A percentile compares a stretch with the other conserved stretches of the same genome.
phyloP scores from a whole-genome alignment of 2,329 filamentous ascomycete species.

The Didymella lethalis region DNA sequence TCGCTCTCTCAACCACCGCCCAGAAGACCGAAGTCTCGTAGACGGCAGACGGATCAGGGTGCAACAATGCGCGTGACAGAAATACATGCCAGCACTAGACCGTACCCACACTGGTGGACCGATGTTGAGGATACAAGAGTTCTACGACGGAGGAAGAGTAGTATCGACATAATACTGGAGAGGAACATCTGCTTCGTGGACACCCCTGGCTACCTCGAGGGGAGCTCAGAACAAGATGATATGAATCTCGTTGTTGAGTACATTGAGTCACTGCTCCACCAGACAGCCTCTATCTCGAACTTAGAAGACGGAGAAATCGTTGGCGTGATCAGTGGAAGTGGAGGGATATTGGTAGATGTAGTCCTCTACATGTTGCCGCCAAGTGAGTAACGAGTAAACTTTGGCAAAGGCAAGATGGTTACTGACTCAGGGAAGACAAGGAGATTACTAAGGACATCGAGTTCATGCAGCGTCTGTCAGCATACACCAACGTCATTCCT shows the following conservation, averaged over 20 bases:
- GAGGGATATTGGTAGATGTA: slow-evolving; percentile 83
- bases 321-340: slow-evolving; percentile 78
- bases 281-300: slow-evolving; percentile 67
- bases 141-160: slow-evolving; percentile 68
- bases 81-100: slow-evolving; percentile 56
- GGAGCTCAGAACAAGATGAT: slow-evolving; percentile 49
- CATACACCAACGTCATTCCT: slow-evolving; percentile 84
- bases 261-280: slow-evolving; percentile 72
- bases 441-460: slow-evolving; percentile 68
- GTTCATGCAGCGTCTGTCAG: slow-evolving; percentile 73
- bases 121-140: slow-evolving; percentile 73
- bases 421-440: slow-evolving; percentile 42
- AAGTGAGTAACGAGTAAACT: slow-evolving; percentile 59
- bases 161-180: slow-evolving; percentile 80
- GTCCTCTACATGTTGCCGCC: slow-evolving; percentile 82
- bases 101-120: slow-evolving; percentile 90
- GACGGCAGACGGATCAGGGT: slow-evolving; percentile 30
- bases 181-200: slow-evolving; percentile 95
- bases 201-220: slow-evolving; percentile 69
- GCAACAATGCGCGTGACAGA: slow-evolving; percentile 49
- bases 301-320: slow-evolving; percentile 77
- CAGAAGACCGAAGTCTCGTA: slow-evolving; percentile 38
- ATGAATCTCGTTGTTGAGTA: slow-evolving; percentile 65
- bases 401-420: background rate
- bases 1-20: slow-evolving; percentile 37